phyloP scores from a whole-genome alignment of 2,329 filamentous ascomycete species.

The Leptographium lundbergii region DNA sequence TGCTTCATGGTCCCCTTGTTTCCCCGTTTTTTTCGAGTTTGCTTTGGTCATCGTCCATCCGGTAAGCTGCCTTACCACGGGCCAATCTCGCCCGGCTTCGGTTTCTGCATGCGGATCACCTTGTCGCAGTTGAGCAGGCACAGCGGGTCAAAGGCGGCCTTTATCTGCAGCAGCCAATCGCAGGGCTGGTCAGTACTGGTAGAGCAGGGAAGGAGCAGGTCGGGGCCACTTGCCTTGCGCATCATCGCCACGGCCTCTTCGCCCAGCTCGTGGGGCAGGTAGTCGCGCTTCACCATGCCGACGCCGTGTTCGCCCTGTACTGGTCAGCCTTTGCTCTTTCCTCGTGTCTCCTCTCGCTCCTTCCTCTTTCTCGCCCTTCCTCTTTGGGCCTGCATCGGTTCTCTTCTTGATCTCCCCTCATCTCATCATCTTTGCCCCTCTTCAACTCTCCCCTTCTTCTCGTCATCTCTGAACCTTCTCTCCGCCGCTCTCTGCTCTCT shows the following conservation, averaged over 20 bases:
- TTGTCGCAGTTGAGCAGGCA: constrained; percentile 59
- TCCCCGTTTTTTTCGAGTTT: background rate
- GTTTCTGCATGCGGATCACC: constrained; percentile 48
- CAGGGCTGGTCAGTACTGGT: background rate
- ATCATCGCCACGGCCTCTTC: constrained; percentile 65
- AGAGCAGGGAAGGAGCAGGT: background rate
- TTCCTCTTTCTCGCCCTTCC: background rate
- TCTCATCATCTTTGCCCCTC: background rate
- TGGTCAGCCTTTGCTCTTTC: background rate
- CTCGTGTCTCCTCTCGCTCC: background rate
- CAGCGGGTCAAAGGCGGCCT: constrained; percentile 67
- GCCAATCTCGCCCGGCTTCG: constrained; percentile 32
- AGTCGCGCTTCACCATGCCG: constrained; percentile 74
- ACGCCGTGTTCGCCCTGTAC: constrained; percentile 66
- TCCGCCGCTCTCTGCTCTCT: background rate
- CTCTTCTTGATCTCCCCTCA: background rate
- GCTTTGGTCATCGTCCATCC: background rate
- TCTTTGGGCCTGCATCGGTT: background rate
- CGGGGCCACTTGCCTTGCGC: constrained; percentile 49
- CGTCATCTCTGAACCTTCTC: too few relatives aligned
- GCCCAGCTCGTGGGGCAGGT: constrained; percentile 66
- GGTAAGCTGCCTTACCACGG: constrained; percentile 26
- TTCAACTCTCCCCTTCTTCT: background rate
- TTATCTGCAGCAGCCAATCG: constrained; percentile 35
- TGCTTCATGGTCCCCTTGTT: background rate